A percentile compares a stretch with the other conserved stretches of the same genome.
Conservation (phyloP, 176 grass and related monocot species). For the Aegilops bicornis region DNA sequence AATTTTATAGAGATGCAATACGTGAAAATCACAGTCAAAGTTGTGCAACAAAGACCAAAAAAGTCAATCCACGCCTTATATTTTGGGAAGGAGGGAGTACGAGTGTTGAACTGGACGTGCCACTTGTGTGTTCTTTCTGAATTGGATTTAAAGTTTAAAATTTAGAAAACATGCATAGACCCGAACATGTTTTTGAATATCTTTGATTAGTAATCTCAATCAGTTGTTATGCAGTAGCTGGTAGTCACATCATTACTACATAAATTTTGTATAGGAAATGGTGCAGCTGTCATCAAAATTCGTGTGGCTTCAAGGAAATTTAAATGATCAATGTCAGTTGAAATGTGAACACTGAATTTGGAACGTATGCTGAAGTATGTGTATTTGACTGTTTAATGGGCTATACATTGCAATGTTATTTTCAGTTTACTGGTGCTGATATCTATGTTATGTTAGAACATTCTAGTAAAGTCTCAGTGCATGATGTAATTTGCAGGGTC, state of each 20-base stretch:
- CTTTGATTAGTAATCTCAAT: background rate
- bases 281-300: background rate
- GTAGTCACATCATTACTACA: background rate
- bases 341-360: background rate
- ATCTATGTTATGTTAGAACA: background rate
- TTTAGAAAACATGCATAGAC: background rate
- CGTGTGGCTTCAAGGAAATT: background rate
- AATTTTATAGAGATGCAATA: no score
- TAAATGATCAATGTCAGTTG: background rate
- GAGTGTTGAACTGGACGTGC: background rate
- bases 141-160: background rate
- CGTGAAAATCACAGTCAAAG: no score
- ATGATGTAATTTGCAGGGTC: conserved; percentile 62
- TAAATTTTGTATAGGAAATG: background rate
- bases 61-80: no score
- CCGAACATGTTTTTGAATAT: background rate
- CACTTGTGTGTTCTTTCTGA: background rate
- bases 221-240: background rate
- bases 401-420: background rate
- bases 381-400: background rate
- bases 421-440: background rate
- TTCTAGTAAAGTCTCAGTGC: background rate
- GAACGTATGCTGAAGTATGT: conserved; percentile 4
- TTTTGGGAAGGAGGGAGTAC: no score
- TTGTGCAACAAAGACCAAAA: no score